Evolutionary conservation across 371 early-diverging fungal genomes (phyloP), one percentile per base, ranked within the genome.

Genomic region (Mucor plumbeus): DNA sequence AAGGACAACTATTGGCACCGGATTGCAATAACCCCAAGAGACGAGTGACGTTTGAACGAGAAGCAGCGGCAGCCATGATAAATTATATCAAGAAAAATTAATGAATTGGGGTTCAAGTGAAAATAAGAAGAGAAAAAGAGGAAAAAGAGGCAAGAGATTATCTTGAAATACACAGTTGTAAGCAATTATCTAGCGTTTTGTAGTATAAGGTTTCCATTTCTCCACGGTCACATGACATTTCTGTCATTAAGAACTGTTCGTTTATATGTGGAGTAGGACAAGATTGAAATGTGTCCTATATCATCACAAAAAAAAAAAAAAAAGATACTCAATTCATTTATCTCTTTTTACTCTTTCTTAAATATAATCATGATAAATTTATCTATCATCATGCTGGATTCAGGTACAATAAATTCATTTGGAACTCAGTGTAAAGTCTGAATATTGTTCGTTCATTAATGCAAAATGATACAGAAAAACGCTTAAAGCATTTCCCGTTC

Each of bases 1-100:
- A 87, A 15, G 88, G 86, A 71, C 88, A 85, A 17, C 76, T 69
- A 31, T 66, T 76, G 14, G 81, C 78, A 36, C 79, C 78, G 10
- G 76, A 64, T 58, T 81, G 76, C n/a, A 87, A 65, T 5, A 80
- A 68, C 38, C 72, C 63, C 68, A 87, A 67, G 47, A 85, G 68
- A 59, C 77, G 72, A 53, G 80, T 78, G 17, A 83, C 88, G 65
- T 77, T 79, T 17, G 80, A 69, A 61, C 87, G 84, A 57, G 82
- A 73, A 53, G 82, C 76, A 65, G 79, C 77, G 33, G 81, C 78
- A 55, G 83, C 78, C 83, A 83, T 83, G 33, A 9, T 75, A 5
- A 48, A 44, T 59, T 41, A 47, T 39, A 40, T 58, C 17, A 19
- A 61, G 43, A 38, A 17, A 56, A 54, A 55, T 15, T 40, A 55